Evolutionary conservation across 441 rosid species (phyloP).

Genomic region (Raphanus hybrid): DNA sequence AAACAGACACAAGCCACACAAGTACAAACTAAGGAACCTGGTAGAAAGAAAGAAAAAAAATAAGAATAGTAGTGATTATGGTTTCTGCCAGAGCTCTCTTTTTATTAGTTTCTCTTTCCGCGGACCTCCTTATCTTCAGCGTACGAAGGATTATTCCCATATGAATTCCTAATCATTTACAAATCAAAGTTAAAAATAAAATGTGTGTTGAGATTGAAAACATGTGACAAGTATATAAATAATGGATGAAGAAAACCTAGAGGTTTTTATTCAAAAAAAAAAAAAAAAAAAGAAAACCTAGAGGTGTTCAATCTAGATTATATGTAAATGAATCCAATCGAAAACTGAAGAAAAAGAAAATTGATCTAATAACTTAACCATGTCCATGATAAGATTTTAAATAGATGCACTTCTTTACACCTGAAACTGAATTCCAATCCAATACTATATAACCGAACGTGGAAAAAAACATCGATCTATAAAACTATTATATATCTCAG

Average conservation of each 20-base stretch:
- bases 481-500: not conserved
- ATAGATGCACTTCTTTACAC: not conserved
- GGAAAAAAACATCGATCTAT: not conserved
- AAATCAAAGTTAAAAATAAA: not conserved
- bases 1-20: conserved; percentile 6
- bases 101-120: not conserved
- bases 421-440: not conserved
- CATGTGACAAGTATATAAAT: not conserved
- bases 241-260: not conserved
- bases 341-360: not conserved
- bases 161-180: not conserved
- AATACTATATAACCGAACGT: not conserved
- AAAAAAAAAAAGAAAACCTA: not conserved
- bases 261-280: no score
- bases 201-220: not conserved
- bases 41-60: not conserved
- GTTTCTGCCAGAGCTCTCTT: not conserved
- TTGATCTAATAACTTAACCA: not conserved
- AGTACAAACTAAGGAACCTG: not conserved
- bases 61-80: not conserved
- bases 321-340: not conserved
- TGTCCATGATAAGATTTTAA: not conserved
- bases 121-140: conserved; percentile 5
- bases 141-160: not conserved
- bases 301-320: not conserved